Evolutionary conservation across 805 yeast species (phyloP).

Genomic region (Isabelozyma heimii): DNA sequence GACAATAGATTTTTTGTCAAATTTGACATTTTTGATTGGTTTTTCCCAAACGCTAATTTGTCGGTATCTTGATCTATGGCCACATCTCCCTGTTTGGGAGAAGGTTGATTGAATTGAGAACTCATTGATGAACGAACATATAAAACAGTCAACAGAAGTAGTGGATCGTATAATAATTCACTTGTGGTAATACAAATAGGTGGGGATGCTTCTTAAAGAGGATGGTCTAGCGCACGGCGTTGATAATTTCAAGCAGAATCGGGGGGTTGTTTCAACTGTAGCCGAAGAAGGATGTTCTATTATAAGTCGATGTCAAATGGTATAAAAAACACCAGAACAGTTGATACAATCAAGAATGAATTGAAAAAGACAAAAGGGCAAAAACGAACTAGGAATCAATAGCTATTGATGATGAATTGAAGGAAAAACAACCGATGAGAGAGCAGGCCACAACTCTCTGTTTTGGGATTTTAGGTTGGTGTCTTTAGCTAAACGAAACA

Average conservation of each 20-base stretch:
- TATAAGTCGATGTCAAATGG: no score
- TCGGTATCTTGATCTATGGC: not conserved
- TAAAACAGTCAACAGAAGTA: not conserved
- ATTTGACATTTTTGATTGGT: conserved; percentile 20
- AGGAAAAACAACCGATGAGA: not conserved
- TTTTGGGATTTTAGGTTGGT: no score
- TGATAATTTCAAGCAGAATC: no score
- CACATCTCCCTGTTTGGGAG: not conserved
- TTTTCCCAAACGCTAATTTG: not conserved
- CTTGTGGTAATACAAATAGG: no score
- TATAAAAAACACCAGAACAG: no score
- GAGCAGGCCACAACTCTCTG: not conserved
- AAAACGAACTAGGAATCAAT: not conserved
- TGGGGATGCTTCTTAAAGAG: no score
- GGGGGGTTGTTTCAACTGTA: no score
- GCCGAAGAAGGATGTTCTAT: no score
- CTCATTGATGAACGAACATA: conserved; percentile 1
- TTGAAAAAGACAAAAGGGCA: no score
- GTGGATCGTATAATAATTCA: not conserved
- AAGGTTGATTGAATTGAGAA: conserved; percentile 3
- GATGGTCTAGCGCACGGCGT: no score
- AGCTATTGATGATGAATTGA: not conserved
- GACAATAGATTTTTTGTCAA: conserved; percentile 27
- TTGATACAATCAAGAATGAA: no score
- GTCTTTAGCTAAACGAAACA: not conserved